A percentile compares a stretch with the other conserved stretches of the same genome.
These are phyloP conservation scores for Amylostereum areolatum DNA, from an alignment of 1,284 basidiomycete genomes.

Conservation along the genomic window DNA sequence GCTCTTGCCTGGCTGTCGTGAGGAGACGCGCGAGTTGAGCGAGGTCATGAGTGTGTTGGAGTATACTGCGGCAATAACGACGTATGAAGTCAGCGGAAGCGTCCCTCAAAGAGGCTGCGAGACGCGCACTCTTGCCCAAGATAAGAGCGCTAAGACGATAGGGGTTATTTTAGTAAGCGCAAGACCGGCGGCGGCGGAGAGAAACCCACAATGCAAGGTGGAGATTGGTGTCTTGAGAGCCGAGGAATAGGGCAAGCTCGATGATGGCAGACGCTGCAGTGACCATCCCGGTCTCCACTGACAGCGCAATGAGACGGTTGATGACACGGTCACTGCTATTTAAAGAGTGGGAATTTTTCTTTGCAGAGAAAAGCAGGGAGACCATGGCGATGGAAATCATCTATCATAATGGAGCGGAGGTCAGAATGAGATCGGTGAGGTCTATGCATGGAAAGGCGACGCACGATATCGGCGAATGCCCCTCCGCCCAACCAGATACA, in stretches of 20 bases:
- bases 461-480: background rate
- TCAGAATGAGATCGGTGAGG: no score
- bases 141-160: background rate
- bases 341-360: background rate
- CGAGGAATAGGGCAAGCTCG: constrained; percentile 8
- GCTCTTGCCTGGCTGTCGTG: no score
- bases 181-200: background rate
- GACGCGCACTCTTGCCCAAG: background rate
- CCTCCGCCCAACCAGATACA: background rate
- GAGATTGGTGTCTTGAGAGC: constrained; percentile 4
- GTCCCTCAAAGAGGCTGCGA: no score
- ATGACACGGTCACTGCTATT: constrained; percentile 7
- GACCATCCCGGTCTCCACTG: constrained; percentile 10
- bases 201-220: background rate
- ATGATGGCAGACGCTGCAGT: constrained; percentile 8
- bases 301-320: constrained; percentile 9
- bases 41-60: constrained; percentile 1
- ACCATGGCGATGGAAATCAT: background rate
- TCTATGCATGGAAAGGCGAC: background rate
- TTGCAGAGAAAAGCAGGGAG: constrained; percentile 5
- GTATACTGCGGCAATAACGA: background rate
- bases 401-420: no score
- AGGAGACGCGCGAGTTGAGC: background rate
- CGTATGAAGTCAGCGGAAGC: background rate
- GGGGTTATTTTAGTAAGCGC: background rate